These are phyloP conservation scores for Pyrenophora seminiperda DNA, from an alignment of 2,329 filamentous ascomycete genomes.

Conservation along the genomic window DNA sequence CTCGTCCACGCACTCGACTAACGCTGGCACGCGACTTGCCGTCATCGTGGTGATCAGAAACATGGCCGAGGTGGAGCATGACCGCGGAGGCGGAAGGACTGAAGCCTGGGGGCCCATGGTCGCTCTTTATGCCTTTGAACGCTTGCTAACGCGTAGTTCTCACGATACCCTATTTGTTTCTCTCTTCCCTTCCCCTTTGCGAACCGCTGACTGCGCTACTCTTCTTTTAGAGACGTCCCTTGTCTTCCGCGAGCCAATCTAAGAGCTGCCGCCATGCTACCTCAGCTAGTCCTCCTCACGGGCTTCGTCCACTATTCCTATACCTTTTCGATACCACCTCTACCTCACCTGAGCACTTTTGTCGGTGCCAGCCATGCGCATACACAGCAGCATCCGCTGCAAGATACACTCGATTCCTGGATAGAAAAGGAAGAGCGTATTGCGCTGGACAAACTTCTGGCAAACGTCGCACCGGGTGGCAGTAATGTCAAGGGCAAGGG, in stretches of 20 bases:
- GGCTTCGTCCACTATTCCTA: conserved; percentile 21
- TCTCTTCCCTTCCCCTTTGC: neutral
- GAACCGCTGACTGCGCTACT: conserved; percentile 3
- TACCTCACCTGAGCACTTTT: conserved; percentile 23
- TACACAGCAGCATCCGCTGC: conserved; percentile 34
- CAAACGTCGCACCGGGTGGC: conserved; percentile 52
- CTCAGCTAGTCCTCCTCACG: conserved; percentile 10
- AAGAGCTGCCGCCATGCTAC: conserved; percentile 12
- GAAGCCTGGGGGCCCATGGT: neutral
- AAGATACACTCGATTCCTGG: conserved; percentile 43
- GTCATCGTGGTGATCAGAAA: conserved; percentile 10
- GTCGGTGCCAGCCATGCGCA: conserved; percentile 23
- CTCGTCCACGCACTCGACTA: conserved; percentile 14
- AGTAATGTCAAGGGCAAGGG: conserved; percentile 41
- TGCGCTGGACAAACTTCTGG: conserved; percentile 48
- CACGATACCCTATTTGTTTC: neutral
- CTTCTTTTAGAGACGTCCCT: neutral
- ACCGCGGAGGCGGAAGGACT: conserved; percentile 1
- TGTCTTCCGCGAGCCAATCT: neutral
- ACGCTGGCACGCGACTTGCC: conserved; percentile 12
- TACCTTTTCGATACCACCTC: conserved; percentile 40
- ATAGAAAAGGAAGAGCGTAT: conserved; percentile 44
- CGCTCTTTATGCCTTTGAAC: conserved; percentile 7
- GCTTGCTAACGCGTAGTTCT: conserved; percentile 1
- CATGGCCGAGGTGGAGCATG: conserved; percentile 2